Evolutionary conservation across 176 grass and related monocot species (phyloP), one percentile per base, ranked within the genome.

Genomic region (Oryza glumipatula): DNA sequence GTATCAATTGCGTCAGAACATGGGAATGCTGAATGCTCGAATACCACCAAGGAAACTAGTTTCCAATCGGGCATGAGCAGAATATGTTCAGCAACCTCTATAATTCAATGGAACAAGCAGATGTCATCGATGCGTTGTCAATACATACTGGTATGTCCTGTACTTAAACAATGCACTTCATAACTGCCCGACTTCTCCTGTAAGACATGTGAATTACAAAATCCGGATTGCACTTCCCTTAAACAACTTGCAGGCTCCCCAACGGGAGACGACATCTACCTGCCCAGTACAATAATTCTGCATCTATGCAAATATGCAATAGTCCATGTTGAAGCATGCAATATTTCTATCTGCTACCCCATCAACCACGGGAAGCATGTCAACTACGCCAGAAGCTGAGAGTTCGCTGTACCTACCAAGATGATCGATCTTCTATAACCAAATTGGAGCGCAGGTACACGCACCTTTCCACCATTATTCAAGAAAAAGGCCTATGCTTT

Each of bases 1-100:
- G 71, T 22, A 76, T 76, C 60, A 76, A n/a, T 24, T 67, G 63
- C 33, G 9, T 69, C 38, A 67, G 65, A 56, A 60, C 74, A 83
- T 49, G 46, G 74, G 21, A 72, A 83, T 47, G 61, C 69, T 63
- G 30, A 65, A 65, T 87, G 81, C 49, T 63, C 68, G 22, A 65
- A 65, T 87, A 81, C 68, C 76, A 94, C 69, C 76, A 35, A 8
- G 56, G 56, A 61, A 22, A 22, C 21, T 22, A 22, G 32, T 72
- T 91, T 70, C 46, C 84, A 23, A 67, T 89, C 85, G 72, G 88
- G 9, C 78, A 66, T 64, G 83, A 85, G 23, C 67, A 85, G 79
- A 87, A 82, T 54, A 89, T 69, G 82, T 88, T 78, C 39, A 56
- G 48, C 22, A 77, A 60, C 65, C 6, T 0, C 22, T 15, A 68